Base-by-base conservation (phyloP, 768 basidiomycete genomes). In the Agrocybe pediades region DNA sequence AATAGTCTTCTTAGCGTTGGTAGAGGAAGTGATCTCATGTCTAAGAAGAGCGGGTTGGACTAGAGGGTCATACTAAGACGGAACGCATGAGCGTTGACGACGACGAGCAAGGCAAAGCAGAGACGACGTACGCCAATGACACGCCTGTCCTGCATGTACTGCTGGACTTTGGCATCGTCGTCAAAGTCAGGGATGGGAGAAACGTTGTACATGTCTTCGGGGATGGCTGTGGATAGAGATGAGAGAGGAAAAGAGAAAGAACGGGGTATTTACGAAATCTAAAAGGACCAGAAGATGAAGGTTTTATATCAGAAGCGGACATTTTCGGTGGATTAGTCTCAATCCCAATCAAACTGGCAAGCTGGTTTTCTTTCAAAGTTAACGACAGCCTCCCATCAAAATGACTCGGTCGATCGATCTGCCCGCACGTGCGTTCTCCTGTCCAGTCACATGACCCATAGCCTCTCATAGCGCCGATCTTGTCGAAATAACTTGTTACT, bases 21-120 rank as follows among this genome's bases (percentile, higher is more conserved):
- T 62, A 16, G 87, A 75, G 3, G 91, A 85, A 1, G 81, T 81
- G 49, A 98, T 81, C 62, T 98, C 95, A 57, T 95, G 88, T 54
- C 90, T 81, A 50, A 99, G 86, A 46, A 98, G 77, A 1, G 91
- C 90, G 6, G 95, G 96, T 63, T 95, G 92, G 55, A 97, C 86
- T 40, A 98, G 83, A n/a, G 96, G 95, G 62, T 98, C 95, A 68
- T 98, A 96, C 92, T 95, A 58, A 16, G 13, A 9, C 8, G 51
- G 21, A 21, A 61, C 65, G 48, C 42, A 25, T 49, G 33, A 42
- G 46, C 11, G 11, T 36, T 3, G 19, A 13, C 49, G 19, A 25
- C 8, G 39, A 45, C 47, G 27, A 48, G 20, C 41, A 17, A 30
- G 43, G 30, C 30, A 42, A 23, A 43, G 24, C 23, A 53, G 26